Conservation (phyloP, 805 yeast species). For the Saccharomycopsis babjevae region DNA sequence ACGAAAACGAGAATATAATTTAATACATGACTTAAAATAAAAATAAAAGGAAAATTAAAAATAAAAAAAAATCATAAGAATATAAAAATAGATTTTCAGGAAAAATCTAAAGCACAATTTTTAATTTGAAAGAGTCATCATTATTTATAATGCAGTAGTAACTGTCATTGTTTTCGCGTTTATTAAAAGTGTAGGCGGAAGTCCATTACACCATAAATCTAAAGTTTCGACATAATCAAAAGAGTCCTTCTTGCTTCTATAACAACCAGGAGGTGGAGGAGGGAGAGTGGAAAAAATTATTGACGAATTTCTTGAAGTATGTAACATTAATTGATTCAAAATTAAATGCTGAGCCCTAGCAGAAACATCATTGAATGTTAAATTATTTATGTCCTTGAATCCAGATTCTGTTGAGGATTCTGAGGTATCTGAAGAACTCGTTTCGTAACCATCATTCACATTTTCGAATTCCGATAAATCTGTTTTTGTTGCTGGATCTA, state of each 20-base stretch:
- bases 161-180: constrained; percentile 95
- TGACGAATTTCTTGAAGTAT: constrained; percentile 51
- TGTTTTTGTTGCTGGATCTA: not conserved
- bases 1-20: not conserved
- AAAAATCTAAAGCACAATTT: not conserved
- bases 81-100: not conserved
- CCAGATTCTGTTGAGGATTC: constrained; percentile 20
- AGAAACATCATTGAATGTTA: constrained; percentile 77
- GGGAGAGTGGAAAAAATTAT: constrained; percentile 86
- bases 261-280: constrained; percentile 77
- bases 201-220: constrained; percentile 67
- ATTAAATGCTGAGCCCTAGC: constrained; percentile 86
- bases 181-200: constrained; percentile 75
- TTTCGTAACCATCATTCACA: not conserved
- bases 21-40: not conserved
- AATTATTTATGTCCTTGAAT: constrained; percentile 26
- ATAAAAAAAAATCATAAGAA: not conserved
- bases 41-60: not conserved
- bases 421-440: not conserved
- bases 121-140: not conserved
- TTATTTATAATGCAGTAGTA: constrained; percentile 66
- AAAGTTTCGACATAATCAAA: constrained; percentile 66
- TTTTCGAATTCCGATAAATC: not conserved
- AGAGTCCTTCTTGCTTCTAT: constrained; percentile 56
- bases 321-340: constrained; percentile 73